Percentiles rank a stretch among this genome's conserved stretches.
phyloP scores from a whole-genome alignment of 2,329 filamentous ascomycete species.

The Aureobasidium sp. region DNA sequence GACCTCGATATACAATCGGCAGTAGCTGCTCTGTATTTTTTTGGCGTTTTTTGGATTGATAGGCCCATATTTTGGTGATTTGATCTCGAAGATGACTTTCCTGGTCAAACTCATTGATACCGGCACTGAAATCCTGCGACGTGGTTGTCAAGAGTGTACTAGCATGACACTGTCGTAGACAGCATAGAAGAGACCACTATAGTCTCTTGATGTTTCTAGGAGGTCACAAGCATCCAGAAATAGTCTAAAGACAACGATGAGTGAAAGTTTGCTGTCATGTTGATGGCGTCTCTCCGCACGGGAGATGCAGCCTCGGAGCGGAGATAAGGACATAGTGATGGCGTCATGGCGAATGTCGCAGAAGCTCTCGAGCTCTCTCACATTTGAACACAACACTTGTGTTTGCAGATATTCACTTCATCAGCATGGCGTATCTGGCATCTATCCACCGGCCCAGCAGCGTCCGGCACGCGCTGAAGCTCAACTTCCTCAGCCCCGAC shows the following conservation, averaged over 20 bases:
- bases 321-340: background rate
- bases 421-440: conserved; percentile 80
- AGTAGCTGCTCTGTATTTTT: background rate
- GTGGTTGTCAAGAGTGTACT: too few relatives aligned
- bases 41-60: background rate
- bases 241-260: background rate
- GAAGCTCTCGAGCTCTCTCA: background rate
- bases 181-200: background rate
- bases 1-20: background rate
- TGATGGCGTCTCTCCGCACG: background rate
- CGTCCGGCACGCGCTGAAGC: conserved; percentile 77
- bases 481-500: conserved; percentile 64
- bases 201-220: background rate
- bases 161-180: too few relatives aligned
- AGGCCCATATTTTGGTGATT: background rate
- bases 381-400: background rate
- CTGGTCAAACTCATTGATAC: too few relatives aligned
- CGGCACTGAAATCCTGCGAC: too few relatives aligned
- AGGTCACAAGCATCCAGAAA: background rate
- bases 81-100: background rate
- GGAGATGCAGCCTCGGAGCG: background rate
- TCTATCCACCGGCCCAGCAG: conserved; percentile 90
- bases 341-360: background rate
- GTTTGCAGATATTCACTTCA: background rate
- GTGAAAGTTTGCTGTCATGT: background rate